Conservation (phyloP, 495 filamentous ascomycete genomes). For the Podospora appendiculata region DNA sequence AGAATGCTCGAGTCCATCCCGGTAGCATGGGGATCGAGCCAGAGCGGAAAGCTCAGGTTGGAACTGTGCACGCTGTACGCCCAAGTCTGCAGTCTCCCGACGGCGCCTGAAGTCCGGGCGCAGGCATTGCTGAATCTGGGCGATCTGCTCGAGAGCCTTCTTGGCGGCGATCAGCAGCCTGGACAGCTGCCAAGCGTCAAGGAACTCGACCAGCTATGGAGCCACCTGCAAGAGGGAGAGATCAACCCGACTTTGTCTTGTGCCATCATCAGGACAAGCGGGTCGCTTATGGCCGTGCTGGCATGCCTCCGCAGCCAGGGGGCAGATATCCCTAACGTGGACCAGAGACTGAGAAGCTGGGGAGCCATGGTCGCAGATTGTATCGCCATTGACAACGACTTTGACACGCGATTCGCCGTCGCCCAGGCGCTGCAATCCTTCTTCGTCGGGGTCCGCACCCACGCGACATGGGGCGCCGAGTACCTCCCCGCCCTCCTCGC, state of each 20-base stretch:
- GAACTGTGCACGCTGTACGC: slow-evolving; percentile 19
- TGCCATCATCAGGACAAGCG: slow-evolving; percentile 37
- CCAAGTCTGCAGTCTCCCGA: slow-evolving; percentile 11
- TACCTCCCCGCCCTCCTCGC: slow-evolving; percentile 38
- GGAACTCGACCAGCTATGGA: slow-evolving; percentile 20
- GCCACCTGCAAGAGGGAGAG: slow-evolving; percentile 19
- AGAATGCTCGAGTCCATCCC: slow-evolving; percentile 24
- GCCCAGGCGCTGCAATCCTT: slow-evolving; percentile 31
- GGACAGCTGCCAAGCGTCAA: slow-evolving; percentile 8
- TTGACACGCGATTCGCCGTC: slow-evolving; percentile 56
- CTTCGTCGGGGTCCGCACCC: slow-evolving; percentile 4
- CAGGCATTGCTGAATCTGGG: slow-evolving; percentile 29
- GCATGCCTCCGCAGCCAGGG: not conserved
- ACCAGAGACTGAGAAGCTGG: slow-evolving; percentile 27
- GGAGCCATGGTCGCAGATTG: slow-evolving; percentile 35
- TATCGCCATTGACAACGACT: slow-evolving; percentile 40
- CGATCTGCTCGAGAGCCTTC: slow-evolving; percentile 18
- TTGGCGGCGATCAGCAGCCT: slow-evolving; percentile 1
- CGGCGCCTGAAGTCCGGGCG: slow-evolving; percentile 27
- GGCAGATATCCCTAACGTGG: slow-evolving; percentile 6
- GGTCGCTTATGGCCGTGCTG: slow-evolving; percentile 29
- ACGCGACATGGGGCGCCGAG: slow-evolving; percentile 8
- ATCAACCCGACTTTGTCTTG: slow-evolving; percentile 36
- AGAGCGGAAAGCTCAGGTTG: not conserved
- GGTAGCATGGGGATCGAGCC: slow-evolving; percentile 10